Base-by-base conservation (phyloP, 805 yeast species). In the Ogataea pilisensis region DNA sequence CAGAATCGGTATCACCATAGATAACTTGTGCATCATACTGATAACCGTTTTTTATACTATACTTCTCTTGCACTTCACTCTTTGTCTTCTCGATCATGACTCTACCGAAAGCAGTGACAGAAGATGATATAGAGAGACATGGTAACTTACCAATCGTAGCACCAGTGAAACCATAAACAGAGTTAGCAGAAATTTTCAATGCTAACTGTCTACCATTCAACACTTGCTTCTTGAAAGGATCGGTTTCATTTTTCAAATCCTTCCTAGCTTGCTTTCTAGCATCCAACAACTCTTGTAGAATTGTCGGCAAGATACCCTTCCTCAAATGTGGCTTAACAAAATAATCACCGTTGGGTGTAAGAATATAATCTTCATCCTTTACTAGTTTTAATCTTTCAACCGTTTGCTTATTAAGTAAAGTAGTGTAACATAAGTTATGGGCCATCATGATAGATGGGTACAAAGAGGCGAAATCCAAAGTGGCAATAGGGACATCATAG, bases 371-470 rank as follows among this genome's bases (percentile, higher is more conserved):
- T 41, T 75, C 79, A 44, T 74, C 86, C 46, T 83, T 79, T 33
- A 72, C 69, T 30, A 95, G 66, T 0, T 70, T 69, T 44, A 83
- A 70, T 32, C 84, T 72, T 33, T 80, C 77, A 31, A 88, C 82
- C 0, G 93, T 76, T 32, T 74, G 76, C 46, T 76, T 78, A 50
- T 78, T 83, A 39, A 91, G 64, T 34, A 93, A 67, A 0, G 99
- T 90, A 0, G 99, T 93, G 62, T 93, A 93, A 61, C 99, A 93
- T 44, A 93, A 68, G 61, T 93, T 93, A 64, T 93, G 98, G 0
- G 99, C 99, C 95, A 95, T 93, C 95, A 93, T 90, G 55, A 93
- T 93, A 44, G 96, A 87, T 5, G 99, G 99, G 64, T 93, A 93
- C 73, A 93, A 73, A 41, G 96, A 88, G 51, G 95, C 89, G 78